These are phyloP conservation scores for Spinacia oleracea DNA, from an alignment of 179 eudicot species.

Conservation along the genomic window DNA sequence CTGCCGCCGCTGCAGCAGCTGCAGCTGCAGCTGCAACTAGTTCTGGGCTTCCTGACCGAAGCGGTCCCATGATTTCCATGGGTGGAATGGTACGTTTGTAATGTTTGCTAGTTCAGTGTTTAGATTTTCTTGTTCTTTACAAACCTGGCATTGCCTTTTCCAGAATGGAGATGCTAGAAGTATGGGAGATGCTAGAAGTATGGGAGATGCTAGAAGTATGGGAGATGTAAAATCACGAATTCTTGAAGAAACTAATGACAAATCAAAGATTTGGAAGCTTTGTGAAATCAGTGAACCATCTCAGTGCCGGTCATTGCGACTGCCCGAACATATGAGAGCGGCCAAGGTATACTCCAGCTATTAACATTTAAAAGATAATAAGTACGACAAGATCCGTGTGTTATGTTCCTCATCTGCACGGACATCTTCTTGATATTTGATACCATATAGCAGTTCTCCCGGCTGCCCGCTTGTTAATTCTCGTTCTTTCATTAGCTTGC, in stretches of 20 bases:
- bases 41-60: slow-evolving; percentile 67
- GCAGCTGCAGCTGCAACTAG: slow-evolving; percentile 55
- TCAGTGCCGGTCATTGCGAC: slow-evolving; percentile 76
- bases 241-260: slow-evolving; percentile 73
- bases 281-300: slow-evolving; percentile 77
- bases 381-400: not conserved
- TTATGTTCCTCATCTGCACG: not conserved
- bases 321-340: slow-evolving; percentile 73
- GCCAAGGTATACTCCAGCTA: slow-evolving; percentile 49
- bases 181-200: slow-evolving; percentile 65
- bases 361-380: slow-evolving; percentile 1
- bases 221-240: slow-evolving; percentile 77
- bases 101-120: not conserved
- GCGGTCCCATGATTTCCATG: slow-evolving; percentile 51
- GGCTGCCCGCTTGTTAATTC: not conserved
- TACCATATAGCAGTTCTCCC: not conserved
- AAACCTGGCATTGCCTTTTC: slow-evolving; percentile 23
- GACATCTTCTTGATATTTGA: not conserved
- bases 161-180: slow-evolving; percentile 79
- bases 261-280: slow-evolving; percentile 89
- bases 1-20: slow-evolving; percentile 40
- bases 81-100: slow-evolving; percentile 54
- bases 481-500: not conserved
- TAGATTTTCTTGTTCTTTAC: not conserved
- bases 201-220: slow-evolving; percentile 65